A percentile compares a stretch with the other conserved stretches of the same genome.
Conservation (phyloP, 148 eudicot genomes). For the Cornus controversa region DNA sequence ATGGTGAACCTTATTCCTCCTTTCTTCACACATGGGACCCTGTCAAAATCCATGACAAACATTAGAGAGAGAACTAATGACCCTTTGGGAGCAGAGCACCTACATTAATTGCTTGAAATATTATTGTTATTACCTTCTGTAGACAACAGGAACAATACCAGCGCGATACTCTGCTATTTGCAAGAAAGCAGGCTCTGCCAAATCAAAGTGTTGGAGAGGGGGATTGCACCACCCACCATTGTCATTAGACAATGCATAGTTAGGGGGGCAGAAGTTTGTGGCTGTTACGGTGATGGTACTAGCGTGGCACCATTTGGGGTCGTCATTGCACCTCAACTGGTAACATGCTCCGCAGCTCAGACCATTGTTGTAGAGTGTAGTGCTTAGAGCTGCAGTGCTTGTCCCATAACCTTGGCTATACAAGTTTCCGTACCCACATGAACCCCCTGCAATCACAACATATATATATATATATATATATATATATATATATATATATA, state of each 20-base stretch:
- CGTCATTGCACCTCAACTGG: conserved; percentile 29
- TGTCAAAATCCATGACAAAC: conserved; percentile 1
- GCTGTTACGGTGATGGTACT: conserved; percentile 40
- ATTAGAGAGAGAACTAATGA: neutral
- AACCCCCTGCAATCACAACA: conserved; percentile 22
- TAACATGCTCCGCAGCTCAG: conserved; percentile 40
- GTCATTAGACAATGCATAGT: conserved; percentile 36
- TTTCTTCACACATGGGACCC: conserved; percentile 47
- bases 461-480: too few species aligned
- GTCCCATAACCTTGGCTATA: conserved; percentile 36
- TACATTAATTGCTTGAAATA: too few species aligned
- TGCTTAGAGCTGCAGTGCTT: conserved; percentile 40
- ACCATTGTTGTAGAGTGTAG: conserved; percentile 35
- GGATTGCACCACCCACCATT: conserved; percentile 60
- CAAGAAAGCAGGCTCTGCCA: conserved; percentile 42
- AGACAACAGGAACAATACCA: conserved; percentile 42
- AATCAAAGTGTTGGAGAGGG: conserved; percentile 45
- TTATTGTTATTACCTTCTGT: conserved; percentile 29
- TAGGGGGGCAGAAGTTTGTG: conserved; percentile 51
- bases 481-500: too few species aligned
- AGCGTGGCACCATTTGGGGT: conserved; percentile 35
- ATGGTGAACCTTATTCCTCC: conserved; percentile 55
- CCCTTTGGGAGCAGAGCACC: too few species aligned
- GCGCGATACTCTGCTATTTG: conserved; percentile 41
- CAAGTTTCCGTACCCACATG: conserved; percentile 44